Evolutionary conservation across 768 basidiomycete genomes (phyloP).

Genomic region (Pleurotus tuoliensis): DNA sequence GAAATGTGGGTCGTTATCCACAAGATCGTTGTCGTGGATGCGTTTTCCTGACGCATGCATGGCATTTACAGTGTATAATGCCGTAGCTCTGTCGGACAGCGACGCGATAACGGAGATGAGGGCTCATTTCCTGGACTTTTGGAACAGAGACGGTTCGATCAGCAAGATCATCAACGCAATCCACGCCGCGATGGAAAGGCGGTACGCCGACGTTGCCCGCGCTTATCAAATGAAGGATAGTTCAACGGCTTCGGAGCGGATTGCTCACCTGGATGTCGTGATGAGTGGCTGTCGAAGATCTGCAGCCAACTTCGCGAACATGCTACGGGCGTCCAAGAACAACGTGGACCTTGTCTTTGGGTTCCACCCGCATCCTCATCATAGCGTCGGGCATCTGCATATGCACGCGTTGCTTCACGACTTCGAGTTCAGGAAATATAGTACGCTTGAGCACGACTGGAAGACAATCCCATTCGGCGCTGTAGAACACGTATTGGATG

Average conservation of each 20-base stretch:
- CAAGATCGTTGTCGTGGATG: neutral
- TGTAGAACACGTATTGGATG: too few species aligned
- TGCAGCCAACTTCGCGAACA: neutral
- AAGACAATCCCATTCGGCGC: neutral
- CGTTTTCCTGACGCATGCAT: too few species aligned
- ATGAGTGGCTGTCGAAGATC: neutral
- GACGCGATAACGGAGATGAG: neutral
- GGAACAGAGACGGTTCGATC: neutral
- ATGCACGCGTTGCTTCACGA: slow-evolving; percentile 1
- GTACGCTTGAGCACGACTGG: slow-evolving; percentile 1
- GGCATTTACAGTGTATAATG: neutral
- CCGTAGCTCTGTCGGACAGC: neutral
- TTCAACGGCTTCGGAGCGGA: neutral
- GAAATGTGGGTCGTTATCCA: neutral
- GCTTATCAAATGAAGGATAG: neutral
- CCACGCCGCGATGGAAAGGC: neutral
- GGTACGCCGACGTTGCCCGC: neutral
- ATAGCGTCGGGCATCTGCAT: slow-evolving; percentile 1
- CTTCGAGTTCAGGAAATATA: neutral
- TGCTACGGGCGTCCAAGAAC: neutral
- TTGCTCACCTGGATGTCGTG: neutral
- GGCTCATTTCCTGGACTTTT: neutral
- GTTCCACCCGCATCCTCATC: slow-evolving; percentile 1
- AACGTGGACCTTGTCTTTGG: neutral
- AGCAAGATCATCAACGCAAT: neutral